phyloP scores from a whole-genome alignment of 306 rosid species.

The Rubus idaeus region DNA sequence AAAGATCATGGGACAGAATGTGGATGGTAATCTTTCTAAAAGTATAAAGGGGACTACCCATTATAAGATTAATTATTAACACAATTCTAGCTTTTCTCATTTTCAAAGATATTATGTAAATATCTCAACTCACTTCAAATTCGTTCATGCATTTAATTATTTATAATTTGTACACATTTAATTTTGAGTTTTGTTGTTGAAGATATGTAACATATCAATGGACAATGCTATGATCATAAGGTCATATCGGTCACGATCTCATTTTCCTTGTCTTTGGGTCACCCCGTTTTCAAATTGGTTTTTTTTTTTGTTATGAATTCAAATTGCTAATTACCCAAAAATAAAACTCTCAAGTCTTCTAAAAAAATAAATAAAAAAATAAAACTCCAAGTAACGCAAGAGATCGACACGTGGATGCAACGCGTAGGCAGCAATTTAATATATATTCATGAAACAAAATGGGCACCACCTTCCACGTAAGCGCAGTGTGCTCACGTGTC shows the following conservation, averaged over 20 bases:
- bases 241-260: background rate
- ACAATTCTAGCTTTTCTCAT: too few relatives aligned
- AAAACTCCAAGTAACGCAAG: background rate
- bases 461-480: constrained; percentile 6
- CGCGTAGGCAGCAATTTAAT: background rate
- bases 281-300: too few relatives aligned
- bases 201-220: too few relatives aligned
- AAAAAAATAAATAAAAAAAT: background rate
- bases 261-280: background rate
- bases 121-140: too few relatives aligned
- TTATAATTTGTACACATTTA: too few relatives aligned
- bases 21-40: background rate
- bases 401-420: background rate
- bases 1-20: background rate
- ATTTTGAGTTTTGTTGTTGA: too few relatives aligned
- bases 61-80: background rate
- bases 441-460: too few relatives aligned
- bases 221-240: background rate
- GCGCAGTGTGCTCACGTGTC: constrained; percentile 18
- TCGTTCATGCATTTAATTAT: too few relatives aligned
- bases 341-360: too few relatives aligned
- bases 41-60: background rate
- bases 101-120: too few relatives aligned
- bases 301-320: too few relatives aligned
- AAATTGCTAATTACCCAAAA: too few relatives aligned